Conservation (phyloP, 805 yeast genomes). For the Sugiyamaella americana region DNA sequence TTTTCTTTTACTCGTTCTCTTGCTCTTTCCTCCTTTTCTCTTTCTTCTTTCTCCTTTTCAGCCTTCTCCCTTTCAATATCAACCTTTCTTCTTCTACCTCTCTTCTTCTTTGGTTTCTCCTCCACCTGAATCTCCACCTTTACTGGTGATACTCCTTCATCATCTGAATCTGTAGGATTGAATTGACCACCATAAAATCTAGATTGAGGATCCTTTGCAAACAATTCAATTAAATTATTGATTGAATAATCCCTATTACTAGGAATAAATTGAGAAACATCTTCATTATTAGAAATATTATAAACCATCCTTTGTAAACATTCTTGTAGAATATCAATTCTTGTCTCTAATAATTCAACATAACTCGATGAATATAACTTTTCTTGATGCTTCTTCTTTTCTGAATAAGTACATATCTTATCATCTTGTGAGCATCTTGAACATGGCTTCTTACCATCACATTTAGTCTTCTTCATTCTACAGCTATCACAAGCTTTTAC, state of each 20-base stretch:
- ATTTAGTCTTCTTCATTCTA: constrained; percentile 27
- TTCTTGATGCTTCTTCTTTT: constrained; percentile 47
- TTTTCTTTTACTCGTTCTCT: constrained; percentile 4
- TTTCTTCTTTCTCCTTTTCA: constrained; percentile 4
- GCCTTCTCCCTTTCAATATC: constrained; percentile 7
- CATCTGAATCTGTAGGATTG: neutral
- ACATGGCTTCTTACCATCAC: constrained; percentile 46
- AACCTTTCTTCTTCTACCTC: constrained; percentile 8
- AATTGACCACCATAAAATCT: neutral
- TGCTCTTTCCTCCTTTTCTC: neutral
- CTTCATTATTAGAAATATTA: constrained; percentile 19
- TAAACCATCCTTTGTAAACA: constrained; percentile 38
- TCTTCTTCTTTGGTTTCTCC: neutral
- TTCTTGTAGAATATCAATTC: constrained; percentile 47
- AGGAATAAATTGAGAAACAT: constrained; percentile 19
- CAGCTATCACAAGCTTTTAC: constrained; percentile 44
- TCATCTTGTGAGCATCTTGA: constrained; percentile 47
- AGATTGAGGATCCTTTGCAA: constrained; percentile 10
- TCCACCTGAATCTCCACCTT: neutral
- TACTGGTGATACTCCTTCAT: neutral
- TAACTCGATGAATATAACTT: constrained; percentile 55
- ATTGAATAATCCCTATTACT: constrained; percentile 18
- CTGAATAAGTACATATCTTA: constrained; percentile 52
- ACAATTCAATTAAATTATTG: constrained; percentile 20
- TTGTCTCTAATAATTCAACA: constrained; percentile 55